Evolutionary conservation across 1,284 basidiomycete species (phyloP).

Genomic region (Porogramme epimiltina): DNA sequence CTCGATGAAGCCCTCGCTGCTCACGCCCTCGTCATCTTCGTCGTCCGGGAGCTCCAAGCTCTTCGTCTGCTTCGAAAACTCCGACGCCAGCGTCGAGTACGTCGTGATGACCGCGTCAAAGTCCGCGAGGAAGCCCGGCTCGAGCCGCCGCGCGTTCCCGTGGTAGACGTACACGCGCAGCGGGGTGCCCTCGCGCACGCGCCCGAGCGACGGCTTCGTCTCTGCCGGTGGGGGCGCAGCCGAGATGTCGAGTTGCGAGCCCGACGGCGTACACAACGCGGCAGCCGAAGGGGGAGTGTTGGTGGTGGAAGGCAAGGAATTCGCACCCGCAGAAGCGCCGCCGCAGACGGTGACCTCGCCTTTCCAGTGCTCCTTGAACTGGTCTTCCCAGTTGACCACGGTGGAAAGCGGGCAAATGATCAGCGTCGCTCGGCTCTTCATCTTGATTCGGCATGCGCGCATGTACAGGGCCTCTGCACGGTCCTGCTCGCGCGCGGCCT

Average conservation of each 20-base stretch:
- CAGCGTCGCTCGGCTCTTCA: conserved; percentile 87
- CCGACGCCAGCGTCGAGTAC: conserved; percentile 93
- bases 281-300: conserved; percentile 16
- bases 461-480: conserved; percentile 68
- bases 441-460: conserved; percentile 73
- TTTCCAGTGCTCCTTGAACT: conserved; percentile 94
- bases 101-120: conserved; percentile 99
- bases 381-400: conserved; percentile 98
- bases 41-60: conserved; percentile 59
- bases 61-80: conserved; percentile 88
- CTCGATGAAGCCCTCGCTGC: conserved; percentile 68
- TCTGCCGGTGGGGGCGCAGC: conserved; percentile 23
- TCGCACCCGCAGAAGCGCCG: conserved; percentile 41
- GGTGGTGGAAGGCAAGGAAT: background rate
- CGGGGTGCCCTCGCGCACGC: conserved; percentile 48
- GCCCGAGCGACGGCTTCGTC: conserved; percentile 34
- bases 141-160: conserved; percentile 85
- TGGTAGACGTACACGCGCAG: conserved; percentile 95
- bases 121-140: conserved; percentile 84
- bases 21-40: conserved; percentile 66
- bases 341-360: conserved; percentile 82
- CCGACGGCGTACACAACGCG: conserved; percentile 26
- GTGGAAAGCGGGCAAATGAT: conserved; percentile 97
- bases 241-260: conserved; percentile 35
- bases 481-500: conserved; percentile 62